phyloP scores from a whole-genome alignment of 2,329 filamentous ascomycete genomes.

The Aureobasidium vineae region DNA sequence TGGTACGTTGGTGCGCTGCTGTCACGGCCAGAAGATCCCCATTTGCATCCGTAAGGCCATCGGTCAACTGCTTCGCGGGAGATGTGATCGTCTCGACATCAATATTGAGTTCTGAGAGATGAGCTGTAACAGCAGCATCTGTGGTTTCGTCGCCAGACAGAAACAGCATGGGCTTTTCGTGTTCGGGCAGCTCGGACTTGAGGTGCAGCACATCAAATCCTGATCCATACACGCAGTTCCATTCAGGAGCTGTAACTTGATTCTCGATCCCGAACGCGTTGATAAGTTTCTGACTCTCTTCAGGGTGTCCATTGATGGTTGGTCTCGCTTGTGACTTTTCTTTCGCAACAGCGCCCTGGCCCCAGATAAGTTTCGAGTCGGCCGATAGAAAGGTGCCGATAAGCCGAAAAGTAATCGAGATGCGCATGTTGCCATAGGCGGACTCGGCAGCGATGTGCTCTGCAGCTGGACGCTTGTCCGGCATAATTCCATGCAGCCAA shows the following conservation, averaged over 20 bases:
- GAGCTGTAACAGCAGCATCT: constrained; percentile 38
- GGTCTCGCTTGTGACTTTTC: constrained; percentile 56
- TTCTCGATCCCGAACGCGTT: constrained; percentile 85
- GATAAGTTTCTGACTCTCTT: constrained; percentile 67
- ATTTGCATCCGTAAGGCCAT: constrained; percentile 27
- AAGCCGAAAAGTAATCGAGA: constrained; percentile 85
- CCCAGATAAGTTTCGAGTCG: constrained; percentile 73
- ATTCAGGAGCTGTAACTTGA: constrained; percentile 65
- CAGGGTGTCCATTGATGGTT: constrained; percentile 68
- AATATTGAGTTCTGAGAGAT: constrained; percentile 35
- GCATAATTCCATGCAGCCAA: constrained; percentile 90
- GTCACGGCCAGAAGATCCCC: not conserved
- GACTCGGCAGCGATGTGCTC: constrained; percentile 70
- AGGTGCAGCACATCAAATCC: constrained; percentile 82
- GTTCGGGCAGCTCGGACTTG: constrained; percentile 34
- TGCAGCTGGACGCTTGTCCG: constrained; percentile 69
- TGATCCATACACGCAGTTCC: constrained; percentile 69
- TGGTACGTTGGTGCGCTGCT: constrained; percentile 28
- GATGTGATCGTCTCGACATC: constrained; percentile 16
- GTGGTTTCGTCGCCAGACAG: constrained; percentile 36
- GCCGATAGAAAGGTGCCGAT: constrained; percentile 81
- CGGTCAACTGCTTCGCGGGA: constrained; percentile 28
- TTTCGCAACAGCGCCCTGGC: constrained; percentile 80
- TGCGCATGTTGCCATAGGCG: constrained; percentile 71
- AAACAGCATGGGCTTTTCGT: constrained; percentile 43